These are phyloP conservation scores for Phytophthora europaea DNA, from an alignment of 352 stramenopile species.

Conservation along the genomic window DNA sequence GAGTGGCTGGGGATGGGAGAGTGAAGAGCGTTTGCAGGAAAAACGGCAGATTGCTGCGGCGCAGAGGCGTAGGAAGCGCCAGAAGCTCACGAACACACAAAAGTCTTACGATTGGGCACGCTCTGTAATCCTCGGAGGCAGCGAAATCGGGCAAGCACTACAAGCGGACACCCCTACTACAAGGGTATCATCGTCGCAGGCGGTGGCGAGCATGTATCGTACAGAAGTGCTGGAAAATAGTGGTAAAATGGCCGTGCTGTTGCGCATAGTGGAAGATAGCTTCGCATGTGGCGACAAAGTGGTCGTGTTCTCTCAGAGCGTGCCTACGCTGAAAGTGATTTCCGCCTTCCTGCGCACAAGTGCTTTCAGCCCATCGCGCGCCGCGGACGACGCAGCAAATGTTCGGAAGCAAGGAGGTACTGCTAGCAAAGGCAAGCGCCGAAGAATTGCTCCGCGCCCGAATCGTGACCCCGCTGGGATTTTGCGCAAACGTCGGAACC, in stretches of 20 bases:
- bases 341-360: constrained; percentile 71
- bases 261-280: constrained; percentile 80
- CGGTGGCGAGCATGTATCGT: constrained; percentile 39
- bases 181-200: background rate
- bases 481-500: constrained; percentile 54
- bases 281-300: constrained; percentile 85
- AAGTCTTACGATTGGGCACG: constrained; percentile 79
- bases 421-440: constrained; percentile 43
- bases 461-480: constrained; percentile 72
- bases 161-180: background rate
- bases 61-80: constrained; percentile 61
- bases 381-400: constrained; percentile 37
- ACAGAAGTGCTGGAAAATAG: constrained; percentile 73
- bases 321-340: constrained; percentile 87
- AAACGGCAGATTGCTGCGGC: constrained; percentile 60
- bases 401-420: constrained; percentile 8
- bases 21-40: constrained; percentile 65
- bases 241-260: constrained; percentile 84
- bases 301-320: constrained; percentile 91
- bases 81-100: constrained; percentile 70
- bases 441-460: constrained; percentile 36
- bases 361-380: constrained; percentile 55
- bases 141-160: constrained; percentile 1
- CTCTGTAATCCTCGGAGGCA: constrained; percentile 45
- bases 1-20: constrained; percentile 75